Evolutionary conservation across 2,329 filamentous ascomycete species (phyloP), one percentile per base, ranked within the genome.

Genomic region (Paracoccidioides brasiliensis): DNA sequence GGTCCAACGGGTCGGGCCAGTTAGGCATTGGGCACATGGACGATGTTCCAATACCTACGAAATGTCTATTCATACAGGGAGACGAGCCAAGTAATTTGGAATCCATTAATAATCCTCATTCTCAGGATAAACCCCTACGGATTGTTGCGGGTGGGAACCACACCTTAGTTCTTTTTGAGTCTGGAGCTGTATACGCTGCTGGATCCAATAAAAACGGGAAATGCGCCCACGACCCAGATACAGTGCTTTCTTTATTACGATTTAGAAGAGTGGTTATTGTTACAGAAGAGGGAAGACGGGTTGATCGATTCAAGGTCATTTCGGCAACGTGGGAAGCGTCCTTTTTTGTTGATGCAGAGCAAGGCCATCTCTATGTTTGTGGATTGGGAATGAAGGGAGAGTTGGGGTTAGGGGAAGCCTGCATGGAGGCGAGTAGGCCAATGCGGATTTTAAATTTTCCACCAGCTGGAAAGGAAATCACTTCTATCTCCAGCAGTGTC

Each of bases 241-340:
- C 41, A 12, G 49, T 56, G 7, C 43, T 55, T 1, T 52, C 60
- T 14, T 42, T 68, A 51, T 50, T 61, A 6, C 53, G 52, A 30
- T 68, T 71, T 49, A 60, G 63, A 38, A 63, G 63, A n/a, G 61
- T 70, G 1, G 55, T 65, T 48, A 44, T 70, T 5, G 32, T 53
- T 12, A 58, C 62, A 33, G 1, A 15, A 0, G 44, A 43, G 3
- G 59, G 52, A 4, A 60, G 38, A 10, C 35, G 44, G 5, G 50
- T 66, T 58, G 35, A 65, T 73, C 41, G 70, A 63, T 60, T 72
- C 63, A 64, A 70, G 77, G 60, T 65, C 50, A 74, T 85, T 51
- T 81, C 86, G 6, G 88, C 89, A 3, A 88, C 86, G 0, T 95
- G 90, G 90, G 83, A 86, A 62, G 82, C 83, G 5, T 85, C 84